A percentile compares a stretch with the other conserved stretches of the same genome.
Evolutionary conservation across 164 flowering plant genomes (phyloP).

Genomic region (Houttuynia cordata): DNA sequence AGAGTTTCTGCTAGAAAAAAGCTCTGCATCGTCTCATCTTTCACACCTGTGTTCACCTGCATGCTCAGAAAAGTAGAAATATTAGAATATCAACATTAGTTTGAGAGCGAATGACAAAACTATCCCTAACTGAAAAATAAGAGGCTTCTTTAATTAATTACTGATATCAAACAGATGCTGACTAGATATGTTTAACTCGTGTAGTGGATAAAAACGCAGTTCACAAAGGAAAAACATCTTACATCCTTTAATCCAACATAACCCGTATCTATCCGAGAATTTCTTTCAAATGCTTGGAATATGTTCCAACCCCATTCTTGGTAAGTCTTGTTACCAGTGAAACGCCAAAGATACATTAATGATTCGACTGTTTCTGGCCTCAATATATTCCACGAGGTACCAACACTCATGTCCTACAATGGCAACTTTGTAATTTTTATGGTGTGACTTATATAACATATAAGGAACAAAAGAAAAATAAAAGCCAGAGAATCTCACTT

Average conservation of each 20-base stretch:
- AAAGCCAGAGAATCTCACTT: constrained; percentile 31
- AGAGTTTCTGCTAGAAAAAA: constrained; percentile 97
- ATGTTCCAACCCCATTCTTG: constrained; percentile 99
- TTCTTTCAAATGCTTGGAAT: constrained; percentile 96
- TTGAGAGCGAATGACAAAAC: too few species aligned
- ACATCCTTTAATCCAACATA: constrained; percentile 98
- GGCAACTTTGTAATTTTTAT: background rate
- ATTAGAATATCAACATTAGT: background rate
- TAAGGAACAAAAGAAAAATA: background rate
- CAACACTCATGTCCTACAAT: constrained; percentile 80
- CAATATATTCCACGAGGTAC: constrained; percentile 98
- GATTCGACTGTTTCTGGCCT: constrained; percentile 99
- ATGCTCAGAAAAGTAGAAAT: background rate
- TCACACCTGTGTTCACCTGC: constrained; percentile 71
- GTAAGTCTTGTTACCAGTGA: constrained; percentile 93
- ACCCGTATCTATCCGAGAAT: constrained; percentile 81
- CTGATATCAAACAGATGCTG: too few species aligned
- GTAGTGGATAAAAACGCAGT: too few species aligned
- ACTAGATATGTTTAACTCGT: too few species aligned
- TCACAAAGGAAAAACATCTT: constrained; percentile 16
- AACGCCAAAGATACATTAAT: constrained; percentile 89
- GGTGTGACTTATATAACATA: background rate
- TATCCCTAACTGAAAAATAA: too few species aligned
- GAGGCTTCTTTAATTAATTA: too few species aligned
- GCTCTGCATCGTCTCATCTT: constrained; percentile 96